phyloP scores from a whole-genome alignment of 371 early-diverging fungal genomes.

The Rhizopus microsporus region DNA sequence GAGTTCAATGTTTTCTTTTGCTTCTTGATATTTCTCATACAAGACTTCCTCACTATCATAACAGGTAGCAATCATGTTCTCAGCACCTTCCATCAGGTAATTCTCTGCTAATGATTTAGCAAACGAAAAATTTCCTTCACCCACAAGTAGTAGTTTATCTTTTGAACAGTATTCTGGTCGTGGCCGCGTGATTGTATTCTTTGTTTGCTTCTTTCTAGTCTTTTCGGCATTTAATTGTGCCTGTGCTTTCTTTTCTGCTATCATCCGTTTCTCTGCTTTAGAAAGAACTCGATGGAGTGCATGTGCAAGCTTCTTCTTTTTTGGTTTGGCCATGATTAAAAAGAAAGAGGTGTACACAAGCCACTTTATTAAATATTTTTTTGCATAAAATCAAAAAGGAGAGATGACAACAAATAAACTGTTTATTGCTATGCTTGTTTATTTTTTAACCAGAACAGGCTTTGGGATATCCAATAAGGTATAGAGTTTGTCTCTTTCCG shows the following conservation, averaged over 20 bases:
- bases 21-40: conserved; percentile 78
- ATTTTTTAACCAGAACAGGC: conserved; percentile 26
- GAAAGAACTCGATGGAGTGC: conserved; percentile 16
- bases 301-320: conserved; percentile 23
- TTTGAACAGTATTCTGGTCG: conserved; percentile 41
- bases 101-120: conserved; percentile 66
- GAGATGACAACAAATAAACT: background rate
- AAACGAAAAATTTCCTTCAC: conserved; percentile 91
- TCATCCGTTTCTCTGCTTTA: conserved; percentile 15
- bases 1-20: conserved; percentile 64
- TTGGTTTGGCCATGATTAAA: conserved; percentile 22
- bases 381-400: background rate
- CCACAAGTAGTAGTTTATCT: conserved; percentile 66
- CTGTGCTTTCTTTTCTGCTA: conserved; percentile 14
- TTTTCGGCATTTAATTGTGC: conserved; percentile 15
- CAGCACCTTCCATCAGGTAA: conserved; percentile 49
- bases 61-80: conserved; percentile 73
- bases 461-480: conserved; percentile 38
- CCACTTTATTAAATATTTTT: too few species aligned
- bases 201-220: conserved; percentile 24
- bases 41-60: conserved; percentile 73
- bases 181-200: conserved; percentile 10
- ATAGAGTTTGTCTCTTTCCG: conserved; percentile 37
- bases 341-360: background rate
- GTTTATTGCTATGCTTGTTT: background rate